Conservation (phyloP, 2,329 filamentous ascomycete species). For the Penicillium capsulatum region DNA sequence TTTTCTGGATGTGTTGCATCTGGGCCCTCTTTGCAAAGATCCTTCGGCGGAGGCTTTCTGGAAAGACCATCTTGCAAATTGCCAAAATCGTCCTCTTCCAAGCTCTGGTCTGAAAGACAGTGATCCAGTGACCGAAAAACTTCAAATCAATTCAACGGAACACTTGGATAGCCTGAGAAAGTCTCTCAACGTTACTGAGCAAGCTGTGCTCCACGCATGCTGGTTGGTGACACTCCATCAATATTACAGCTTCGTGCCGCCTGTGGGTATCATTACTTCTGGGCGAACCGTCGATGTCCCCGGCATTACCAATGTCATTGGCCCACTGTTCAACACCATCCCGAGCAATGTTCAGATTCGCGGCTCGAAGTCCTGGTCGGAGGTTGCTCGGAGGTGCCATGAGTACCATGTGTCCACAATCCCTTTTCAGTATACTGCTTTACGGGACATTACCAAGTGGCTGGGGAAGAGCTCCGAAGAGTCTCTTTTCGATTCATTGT, state of each 20-base stretch:
- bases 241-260: conserved; percentile 46
- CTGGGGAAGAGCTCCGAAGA: conserved; percentile 53
- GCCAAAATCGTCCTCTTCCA: conserved; percentile 15
- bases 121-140: conserved; percentile 15
- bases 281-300: conserved; percentile 67
- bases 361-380: conserved; percentile 52
- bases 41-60: conserved; percentile 63
- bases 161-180: conserved; percentile 53
- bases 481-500: conserved; percentile 72
- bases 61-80: conserved; percentile 52
- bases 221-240: conserved; percentile 64
- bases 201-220: conserved; percentile 70
- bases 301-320: conserved; percentile 63
- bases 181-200: conserved; percentile 67
- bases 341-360: conserved; percentile 59
- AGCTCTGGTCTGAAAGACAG: conserved; percentile 8
- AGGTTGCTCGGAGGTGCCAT: conserved; percentile 62
- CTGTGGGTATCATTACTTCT: conserved; percentile 72
- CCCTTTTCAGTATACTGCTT: conserved; percentile 71
- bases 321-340: conserved; percentile 86
- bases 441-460: conserved; percentile 80
- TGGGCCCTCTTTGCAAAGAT: conserved; percentile 60
- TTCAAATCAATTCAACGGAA: conserved; percentile 34
- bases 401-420: conserved; percentile 64
- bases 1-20: conserved; percentile 64